Evolutionary conservation across 73 alveolate species (phyloP).

Genomic region (Strombidium stylifer): DNA sequence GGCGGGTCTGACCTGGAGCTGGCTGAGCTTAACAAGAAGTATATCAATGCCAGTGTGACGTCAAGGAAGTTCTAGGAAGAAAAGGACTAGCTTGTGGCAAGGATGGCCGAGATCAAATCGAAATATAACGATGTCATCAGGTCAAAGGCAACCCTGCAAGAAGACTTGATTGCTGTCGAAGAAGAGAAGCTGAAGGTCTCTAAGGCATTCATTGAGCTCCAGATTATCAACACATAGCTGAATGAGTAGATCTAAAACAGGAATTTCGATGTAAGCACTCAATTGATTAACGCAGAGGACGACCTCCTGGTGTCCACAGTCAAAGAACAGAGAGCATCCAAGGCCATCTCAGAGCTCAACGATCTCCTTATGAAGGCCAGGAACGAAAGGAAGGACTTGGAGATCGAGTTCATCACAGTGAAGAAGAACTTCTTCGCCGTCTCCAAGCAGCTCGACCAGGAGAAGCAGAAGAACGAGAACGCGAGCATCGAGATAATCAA

Average conservation of each 20-base stretch:
- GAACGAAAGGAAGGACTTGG: constrained; percentile 80
- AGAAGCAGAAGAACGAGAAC: constrained; percentile 87
- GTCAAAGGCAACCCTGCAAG: constrained; percentile 78
- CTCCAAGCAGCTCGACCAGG: constrained; percentile 83
- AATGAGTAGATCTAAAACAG: constrained; percentile 71
- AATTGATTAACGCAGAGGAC: constrained; percentile 94
- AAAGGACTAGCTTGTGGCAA: constrained; percentile 59
- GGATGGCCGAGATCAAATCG: constrained; percentile 76
- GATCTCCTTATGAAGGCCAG: constrained; percentile 71
- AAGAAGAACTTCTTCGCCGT: constrained; percentile 90
- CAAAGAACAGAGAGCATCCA: constrained; percentile 77
- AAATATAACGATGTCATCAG: constrained; percentile 78
- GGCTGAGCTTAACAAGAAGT: constrained; percentile 78
- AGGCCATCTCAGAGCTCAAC: constrained; percentile 66
- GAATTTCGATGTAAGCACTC: constrained; percentile 87
- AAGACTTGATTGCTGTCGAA: constrained; percentile 76
- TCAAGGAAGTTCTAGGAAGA: constrained; percentile 82
- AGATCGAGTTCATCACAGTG: constrained; percentile 87
- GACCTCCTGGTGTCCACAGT: constrained; percentile 87
- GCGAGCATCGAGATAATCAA: constrained; percentile 78
- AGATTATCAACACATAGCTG: constrained; percentile 80
- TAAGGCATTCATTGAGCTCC: constrained; percentile 77
- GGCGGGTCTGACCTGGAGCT: constrained; percentile 68
- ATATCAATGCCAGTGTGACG: constrained; percentile 76
- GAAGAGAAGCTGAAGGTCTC: constrained; percentile 81